Evolutionary conservation across 2,329 filamentous ascomycete genomes (phyloP).

Genomic region (Colletotrichum orchidophilum): DNA sequence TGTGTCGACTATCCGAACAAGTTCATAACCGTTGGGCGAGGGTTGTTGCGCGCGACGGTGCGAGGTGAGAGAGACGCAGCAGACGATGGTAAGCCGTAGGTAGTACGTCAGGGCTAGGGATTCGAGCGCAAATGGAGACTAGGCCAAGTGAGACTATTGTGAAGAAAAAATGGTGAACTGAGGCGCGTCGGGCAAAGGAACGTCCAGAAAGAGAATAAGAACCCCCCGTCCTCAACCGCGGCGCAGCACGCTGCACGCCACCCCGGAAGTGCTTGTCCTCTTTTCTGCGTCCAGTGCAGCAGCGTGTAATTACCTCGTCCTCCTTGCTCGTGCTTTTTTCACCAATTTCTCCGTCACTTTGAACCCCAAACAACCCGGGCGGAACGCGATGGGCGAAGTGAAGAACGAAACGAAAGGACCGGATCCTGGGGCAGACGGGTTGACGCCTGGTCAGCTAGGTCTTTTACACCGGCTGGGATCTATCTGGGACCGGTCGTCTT

Average conservation of each 20-base stretch:
- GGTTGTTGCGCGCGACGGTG: not conserved
- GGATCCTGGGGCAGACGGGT: not conserved
- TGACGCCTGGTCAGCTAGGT: not conserved
- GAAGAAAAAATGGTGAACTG: not conserved
- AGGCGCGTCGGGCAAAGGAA: not conserved
- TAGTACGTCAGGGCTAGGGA: not conserved
- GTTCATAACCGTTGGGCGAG: not conserved
- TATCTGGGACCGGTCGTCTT: not conserved
- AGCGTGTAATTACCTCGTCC: conserved; percentile 1
- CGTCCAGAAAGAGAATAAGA: conserved; percentile 4
- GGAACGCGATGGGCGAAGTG: conserved; percentile 2
- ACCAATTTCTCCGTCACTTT: not conserved
- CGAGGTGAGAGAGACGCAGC: not conserved
- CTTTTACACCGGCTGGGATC: not conserved
- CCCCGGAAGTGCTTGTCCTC: conserved; percentile 6
- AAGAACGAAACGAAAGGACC: conserved; percentile 8
- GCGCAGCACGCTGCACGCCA: conserved; percentile 12
- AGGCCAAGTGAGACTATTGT: not conserved
- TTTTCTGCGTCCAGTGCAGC: conserved; percentile 1
- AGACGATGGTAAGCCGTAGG: too few species aligned
- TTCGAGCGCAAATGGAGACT: not conserved
- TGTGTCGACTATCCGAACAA: not conserved
- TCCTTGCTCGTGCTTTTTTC: not conserved
- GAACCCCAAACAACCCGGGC: conserved; percentile 20
- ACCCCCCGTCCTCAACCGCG: conserved; percentile 17